phyloP scores from a whole-genome alignment of 768 basidiomycete genomes.

The Lentinula lateritia region DNA sequence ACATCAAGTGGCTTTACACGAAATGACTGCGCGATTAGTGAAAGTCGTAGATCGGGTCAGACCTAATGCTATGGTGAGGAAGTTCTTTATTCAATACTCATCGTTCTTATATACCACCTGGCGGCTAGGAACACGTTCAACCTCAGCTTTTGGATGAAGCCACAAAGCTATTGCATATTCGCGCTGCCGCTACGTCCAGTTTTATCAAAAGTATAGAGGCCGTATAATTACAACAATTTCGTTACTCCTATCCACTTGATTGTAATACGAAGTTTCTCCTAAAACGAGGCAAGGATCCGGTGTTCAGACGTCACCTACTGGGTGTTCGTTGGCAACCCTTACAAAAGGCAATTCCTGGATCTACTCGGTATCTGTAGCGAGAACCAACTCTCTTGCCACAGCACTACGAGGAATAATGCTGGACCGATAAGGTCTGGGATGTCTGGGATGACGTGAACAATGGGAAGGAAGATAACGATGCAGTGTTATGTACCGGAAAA shows the following conservation, averaged over 20 bases:
- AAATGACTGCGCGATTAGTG: constrained; percentile 66
- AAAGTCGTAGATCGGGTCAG: constrained; percentile 52
- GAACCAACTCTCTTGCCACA: background rate
- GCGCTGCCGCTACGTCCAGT: constrained; percentile 55
- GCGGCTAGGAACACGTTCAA: constrained; percentile 35
- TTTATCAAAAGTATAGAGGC: constrained; percentile 55
- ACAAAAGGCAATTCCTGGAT: too few relatives aligned
- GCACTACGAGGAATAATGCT: background rate
- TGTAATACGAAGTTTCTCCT: background rate
- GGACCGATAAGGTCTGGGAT: background rate
- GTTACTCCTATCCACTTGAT: background rate
- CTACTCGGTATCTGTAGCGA: background rate
- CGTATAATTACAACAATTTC: constrained; percentile 14
- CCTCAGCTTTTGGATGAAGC: constrained; percentile 46
- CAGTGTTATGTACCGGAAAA: background rate
- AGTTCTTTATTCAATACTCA: background rate
- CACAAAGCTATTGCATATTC: constrained; percentile 57
- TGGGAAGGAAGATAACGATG: background rate
- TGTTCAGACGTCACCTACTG: too few relatives aligned
- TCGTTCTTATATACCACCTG: background rate
- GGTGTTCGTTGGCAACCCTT: too few relatives aligned
- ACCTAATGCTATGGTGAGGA: constrained; percentile 55
- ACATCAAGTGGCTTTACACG: constrained; percentile 64
- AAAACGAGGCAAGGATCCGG: too few relatives aligned
- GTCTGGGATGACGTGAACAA: background rate